These are phyloP conservation scores for Pinus albicaulis DNA, from an alignment of 75 land plant genomes.

Conservation along the genomic window DNA sequence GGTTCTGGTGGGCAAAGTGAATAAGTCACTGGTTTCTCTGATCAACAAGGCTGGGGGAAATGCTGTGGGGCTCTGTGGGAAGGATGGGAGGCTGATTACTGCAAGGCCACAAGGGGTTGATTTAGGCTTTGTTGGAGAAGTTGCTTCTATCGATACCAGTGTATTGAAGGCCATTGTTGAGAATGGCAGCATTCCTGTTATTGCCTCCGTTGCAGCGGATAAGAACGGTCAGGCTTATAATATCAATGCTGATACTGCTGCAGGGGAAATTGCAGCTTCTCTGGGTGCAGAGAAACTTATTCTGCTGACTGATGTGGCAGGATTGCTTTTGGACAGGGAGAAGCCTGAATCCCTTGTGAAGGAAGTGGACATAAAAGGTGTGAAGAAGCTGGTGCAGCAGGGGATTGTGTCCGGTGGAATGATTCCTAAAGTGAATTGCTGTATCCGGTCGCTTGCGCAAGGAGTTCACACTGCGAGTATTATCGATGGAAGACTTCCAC, in stretches of 20 bases:
- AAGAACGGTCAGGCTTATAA: slow-evolving; percentile 73
- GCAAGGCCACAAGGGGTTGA: slow-evolving; percentile 69
- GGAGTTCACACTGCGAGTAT: slow-evolving; percentile 92
- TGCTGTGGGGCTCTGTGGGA: slow-evolving; percentile 90
- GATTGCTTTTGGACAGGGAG: slow-evolving; percentile 56
- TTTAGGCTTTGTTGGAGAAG: slow-evolving; percentile 89
- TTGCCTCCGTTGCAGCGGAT: slow-evolving; percentile 93
- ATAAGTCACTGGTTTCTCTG: slow-evolving; percentile 79
- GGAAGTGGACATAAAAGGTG: slow-evolving; percentile 72
- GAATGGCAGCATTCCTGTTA: slow-evolving; percentile 71
- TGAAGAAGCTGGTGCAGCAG: slow-evolving; percentile 62
- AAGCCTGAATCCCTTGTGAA: slow-evolving; percentile 70
- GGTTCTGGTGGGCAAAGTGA: slow-evolving; percentile 90
- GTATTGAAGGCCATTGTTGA: slow-evolving; percentile 49
- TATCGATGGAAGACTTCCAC: slow-evolving; percentile 82
- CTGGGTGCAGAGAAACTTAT: slow-evolving; percentile 95
- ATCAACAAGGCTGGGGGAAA: slow-evolving; percentile 84
- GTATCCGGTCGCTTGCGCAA: slow-evolving; percentile 74
- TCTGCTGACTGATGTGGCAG: slow-evolving; percentile 91
- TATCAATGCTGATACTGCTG: slow-evolving; percentile 93
- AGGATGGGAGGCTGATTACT: slow-evolving; percentile 76
- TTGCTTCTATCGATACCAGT: slow-evolving; percentile 60
- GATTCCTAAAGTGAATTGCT: slow-evolving; percentile 96
- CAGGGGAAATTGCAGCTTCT: slow-evolving; percentile 94
- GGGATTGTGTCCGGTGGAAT: slow-evolving; percentile 89